phyloP scores from a whole-genome alignment of 805 yeast genomes.

The Saturnispora serradocipensis region DNA sequence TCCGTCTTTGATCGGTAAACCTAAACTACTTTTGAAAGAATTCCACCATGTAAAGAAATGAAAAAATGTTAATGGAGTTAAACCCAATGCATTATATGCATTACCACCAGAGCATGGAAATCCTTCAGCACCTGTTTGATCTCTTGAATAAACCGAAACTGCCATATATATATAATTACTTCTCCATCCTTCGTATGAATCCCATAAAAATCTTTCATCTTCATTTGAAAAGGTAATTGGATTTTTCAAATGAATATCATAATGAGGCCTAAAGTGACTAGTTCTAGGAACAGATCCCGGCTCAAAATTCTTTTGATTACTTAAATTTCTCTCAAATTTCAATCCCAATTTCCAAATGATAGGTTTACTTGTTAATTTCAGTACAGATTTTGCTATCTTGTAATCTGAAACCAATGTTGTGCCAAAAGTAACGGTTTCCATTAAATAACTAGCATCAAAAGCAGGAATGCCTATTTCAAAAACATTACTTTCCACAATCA shows the following conservation, averaged over 20 bases:
- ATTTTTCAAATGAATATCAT: conserved; percentile 45
- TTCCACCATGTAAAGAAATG: conserved; percentile 83
- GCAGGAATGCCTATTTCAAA: conserved; percentile 51
- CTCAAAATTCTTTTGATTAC: conserved; percentile 24
- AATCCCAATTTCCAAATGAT: conserved; percentile 77
- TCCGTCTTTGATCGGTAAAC: conserved; percentile 75
- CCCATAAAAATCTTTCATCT: conserved; percentile 45
- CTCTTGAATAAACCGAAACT: conserved; percentile 40
- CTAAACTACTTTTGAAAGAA: conserved; percentile 67
- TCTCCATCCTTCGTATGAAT: conserved; percentile 73
- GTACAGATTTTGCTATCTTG: conserved; percentile 37
- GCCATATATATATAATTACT: conserved; percentile 76
- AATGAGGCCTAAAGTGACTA: conserved; percentile 47
- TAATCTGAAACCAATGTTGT: conserved; percentile 29
- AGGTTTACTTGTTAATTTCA: conserved; percentile 51
- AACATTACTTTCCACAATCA: conserved; percentile 44
- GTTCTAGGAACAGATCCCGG: conserved; percentile 34
- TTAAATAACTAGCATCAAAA: conserved; percentile 30
- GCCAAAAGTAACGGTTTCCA: conserved; percentile 11
- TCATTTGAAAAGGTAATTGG: conserved; percentile 35
- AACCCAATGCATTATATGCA: conserved; percentile 63
- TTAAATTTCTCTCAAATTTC: conserved; percentile 55
- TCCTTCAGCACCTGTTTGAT: conserved; percentile 9
- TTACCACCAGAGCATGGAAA: conserved; percentile 14
- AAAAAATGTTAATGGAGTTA: conserved; percentile 58